These are phyloP conservation scores for Tilletia caries DNA, from an alignment of 1,284 basidiomycete genomes.

Conservation along the genomic window DNA sequence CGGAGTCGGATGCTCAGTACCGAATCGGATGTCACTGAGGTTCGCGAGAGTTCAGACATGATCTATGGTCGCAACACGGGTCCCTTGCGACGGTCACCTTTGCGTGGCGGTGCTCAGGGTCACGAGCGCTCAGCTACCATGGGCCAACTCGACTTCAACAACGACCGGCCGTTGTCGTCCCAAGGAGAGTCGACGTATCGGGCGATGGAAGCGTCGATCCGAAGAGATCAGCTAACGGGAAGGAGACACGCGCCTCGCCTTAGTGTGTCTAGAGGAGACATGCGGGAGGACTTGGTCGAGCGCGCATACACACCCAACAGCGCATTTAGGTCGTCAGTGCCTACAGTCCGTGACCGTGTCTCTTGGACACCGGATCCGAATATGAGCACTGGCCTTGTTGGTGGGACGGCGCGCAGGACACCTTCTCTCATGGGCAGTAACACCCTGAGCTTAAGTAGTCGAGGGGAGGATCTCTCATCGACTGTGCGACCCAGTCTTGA, in stretches of 20 bases:
- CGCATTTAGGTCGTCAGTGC: not conserved
- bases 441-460: not conserved
- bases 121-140: conserved; percentile 12
- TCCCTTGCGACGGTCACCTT: not conserved
- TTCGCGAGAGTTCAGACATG: not conserved
- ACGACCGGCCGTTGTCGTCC: not conserved
- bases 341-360: not conserved
- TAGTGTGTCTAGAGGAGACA: not conserved
- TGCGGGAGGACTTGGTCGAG: not conserved
- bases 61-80: not conserved
- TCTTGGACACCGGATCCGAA: conserved; percentile 3
- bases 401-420: not conserved
- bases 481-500: conserved; percentile 7
- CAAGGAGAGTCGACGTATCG: not conserved
- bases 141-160: not conserved
- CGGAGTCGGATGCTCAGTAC: not conserved
- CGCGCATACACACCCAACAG: not conserved
- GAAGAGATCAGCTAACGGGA: not conserved
- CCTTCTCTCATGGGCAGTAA: not conserved
- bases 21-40: conserved; percentile 1
- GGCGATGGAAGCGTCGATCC: not conserved
- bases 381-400: not conserved
- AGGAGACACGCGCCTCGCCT: conserved; percentile 1
- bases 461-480: conserved; percentile 3
- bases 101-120: not conserved